Conservation (phyloP, 225 moss, liverwort and hornwort genomes). For the Antitrichia curtipendula region DNA sequence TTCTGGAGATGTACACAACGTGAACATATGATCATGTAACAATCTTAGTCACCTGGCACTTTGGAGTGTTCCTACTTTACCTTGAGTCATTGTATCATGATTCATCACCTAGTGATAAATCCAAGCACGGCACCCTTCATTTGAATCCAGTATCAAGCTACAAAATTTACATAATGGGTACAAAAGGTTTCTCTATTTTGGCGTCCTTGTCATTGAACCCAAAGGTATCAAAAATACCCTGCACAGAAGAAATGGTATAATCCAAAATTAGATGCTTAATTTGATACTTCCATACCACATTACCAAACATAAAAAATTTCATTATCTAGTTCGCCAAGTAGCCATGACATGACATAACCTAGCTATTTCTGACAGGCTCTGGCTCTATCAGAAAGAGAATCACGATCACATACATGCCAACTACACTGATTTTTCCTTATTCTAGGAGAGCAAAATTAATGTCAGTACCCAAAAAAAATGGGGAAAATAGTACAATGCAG, state of each 20-base stretch:
- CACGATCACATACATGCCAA: not conserved
- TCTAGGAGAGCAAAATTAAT: not conserved
- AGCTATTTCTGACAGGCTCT: too few relatives aligned
- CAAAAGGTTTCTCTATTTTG: not conserved
- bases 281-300: not conserved
- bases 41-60: not conserved
- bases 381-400: not conserved
- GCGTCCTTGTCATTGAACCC: not conserved
- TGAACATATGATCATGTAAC: not conserved
- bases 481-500: not conserved
- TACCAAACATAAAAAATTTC: not conserved
- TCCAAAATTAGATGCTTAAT: not conserved
- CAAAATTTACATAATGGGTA: slow-evolving; percentile 3
- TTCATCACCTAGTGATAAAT: not conserved
- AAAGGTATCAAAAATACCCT: slow-evolving; percentile 19
- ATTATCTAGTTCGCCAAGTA: not conserved
- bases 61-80: not conserved
- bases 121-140: not conserved
- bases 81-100: not conserved
- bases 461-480: too few relatives aligned
- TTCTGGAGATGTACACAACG: not conserved
- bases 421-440: not conserved
- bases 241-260: not conserved
- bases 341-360: not conserved
- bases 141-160: not conserved